Evolutionary conservation across 164 flowering plant species (phyloP).

Genomic region (Protea cynaroides): DNA sequence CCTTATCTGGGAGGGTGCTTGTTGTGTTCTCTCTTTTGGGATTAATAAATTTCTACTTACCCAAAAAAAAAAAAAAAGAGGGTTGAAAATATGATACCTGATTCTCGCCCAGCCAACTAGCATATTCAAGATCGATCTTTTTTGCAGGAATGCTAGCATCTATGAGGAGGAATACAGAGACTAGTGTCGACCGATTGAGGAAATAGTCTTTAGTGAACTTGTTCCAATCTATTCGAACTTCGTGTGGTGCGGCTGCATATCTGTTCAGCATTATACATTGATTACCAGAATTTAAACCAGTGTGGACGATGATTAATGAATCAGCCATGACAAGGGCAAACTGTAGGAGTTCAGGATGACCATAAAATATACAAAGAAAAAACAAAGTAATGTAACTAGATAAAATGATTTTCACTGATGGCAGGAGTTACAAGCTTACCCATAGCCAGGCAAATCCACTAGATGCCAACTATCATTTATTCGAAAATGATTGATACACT

Average conservation of each 20-base stretch:
- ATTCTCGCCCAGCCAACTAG: constrained; percentile 91
- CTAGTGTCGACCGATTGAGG: constrained; percentile 67
- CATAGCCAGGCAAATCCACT: constrained; percentile 97
- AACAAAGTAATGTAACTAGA: too few relatives aligned
- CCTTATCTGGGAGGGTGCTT: too few relatives aligned
- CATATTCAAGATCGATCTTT: constrained; percentile 88
- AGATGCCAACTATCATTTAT: constrained; percentile 88
- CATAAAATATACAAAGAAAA: not conserved
- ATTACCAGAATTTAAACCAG: not conserved
- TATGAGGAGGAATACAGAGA: constrained; percentile 83
- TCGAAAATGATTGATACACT: constrained; percentile 92
- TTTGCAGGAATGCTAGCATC: constrained; percentile 96
- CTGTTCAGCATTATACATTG: constrained; percentile 27
- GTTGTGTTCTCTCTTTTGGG: too few relatives aligned
- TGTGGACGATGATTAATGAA: not conserved
- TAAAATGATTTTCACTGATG: too few relatives aligned
- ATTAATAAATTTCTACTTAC: too few relatives aligned
- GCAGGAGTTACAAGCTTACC: constrained; percentile 37
- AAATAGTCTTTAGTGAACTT: constrained; percentile 89
- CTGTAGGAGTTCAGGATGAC: not conserved
- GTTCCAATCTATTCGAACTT: constrained; percentile 67
- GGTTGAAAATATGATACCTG: constrained; percentile 50
- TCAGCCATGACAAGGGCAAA: not conserved
- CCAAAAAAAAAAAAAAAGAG: too few relatives aligned
- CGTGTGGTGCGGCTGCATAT: constrained; percentile 84